Conservation (phyloP, 441 rosid genomes). For the California macrophylla region DNA sequence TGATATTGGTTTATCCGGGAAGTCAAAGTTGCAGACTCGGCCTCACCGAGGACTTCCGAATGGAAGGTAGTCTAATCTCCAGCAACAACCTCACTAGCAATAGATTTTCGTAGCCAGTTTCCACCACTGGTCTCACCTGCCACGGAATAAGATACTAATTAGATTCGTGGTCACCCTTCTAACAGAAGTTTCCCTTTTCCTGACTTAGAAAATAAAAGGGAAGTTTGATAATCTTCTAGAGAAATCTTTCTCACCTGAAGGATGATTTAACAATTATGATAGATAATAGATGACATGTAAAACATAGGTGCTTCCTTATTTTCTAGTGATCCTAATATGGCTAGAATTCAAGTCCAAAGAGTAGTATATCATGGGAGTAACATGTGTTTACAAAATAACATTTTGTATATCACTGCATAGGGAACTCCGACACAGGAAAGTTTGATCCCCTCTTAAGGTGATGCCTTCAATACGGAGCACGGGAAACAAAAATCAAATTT, state of each 20-base stretch:
- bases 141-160: slow-evolving; percentile 17
- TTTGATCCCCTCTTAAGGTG: neutral
- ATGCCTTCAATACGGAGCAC: neutral
- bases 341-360: neutral
- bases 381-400: no score
- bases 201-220: neutral
- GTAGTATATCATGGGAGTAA: neutral
- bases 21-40: slow-evolving; percentile 3
- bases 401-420: no score
- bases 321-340: neutral
- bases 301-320: neutral
- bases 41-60: slow-evolving; percentile 61
- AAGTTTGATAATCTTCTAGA: neutral
- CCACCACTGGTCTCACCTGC: slow-evolving; percentile 88
- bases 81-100: slow-evolving; percentile 67
- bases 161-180: slow-evolving; percentile 8
- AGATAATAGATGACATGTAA: neutral
- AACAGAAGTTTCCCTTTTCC: neutral
- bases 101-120: slow-evolving; percentile 82
- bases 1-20: slow-evolving; percentile 11
- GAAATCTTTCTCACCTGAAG: neutral
- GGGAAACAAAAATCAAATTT: neutral
- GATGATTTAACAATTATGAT: neutral
- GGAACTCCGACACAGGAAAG: neutral
- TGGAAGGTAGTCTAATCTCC: slow-evolving; percentile 54